Conservation (phyloP, 495 filamentous ascomycete genomes). For the Pyrenula massariospora region DNA sequence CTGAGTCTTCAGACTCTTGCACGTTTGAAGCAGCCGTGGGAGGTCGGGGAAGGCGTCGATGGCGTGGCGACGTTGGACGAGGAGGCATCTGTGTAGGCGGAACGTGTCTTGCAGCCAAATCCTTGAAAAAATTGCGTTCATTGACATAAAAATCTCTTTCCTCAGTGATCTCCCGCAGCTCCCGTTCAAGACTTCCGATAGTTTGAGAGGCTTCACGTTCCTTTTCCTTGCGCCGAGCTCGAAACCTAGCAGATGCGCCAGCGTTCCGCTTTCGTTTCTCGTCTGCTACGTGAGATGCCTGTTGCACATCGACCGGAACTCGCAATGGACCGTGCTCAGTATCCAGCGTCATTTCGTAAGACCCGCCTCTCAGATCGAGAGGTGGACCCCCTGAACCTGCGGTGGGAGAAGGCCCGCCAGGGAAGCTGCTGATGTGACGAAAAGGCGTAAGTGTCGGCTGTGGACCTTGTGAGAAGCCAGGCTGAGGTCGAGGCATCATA, state of each 20-base stretch:
- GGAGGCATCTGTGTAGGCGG: conserved; percentile 25
- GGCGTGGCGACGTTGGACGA: conserved; percentile 31
- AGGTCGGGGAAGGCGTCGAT: conserved; percentile 4
- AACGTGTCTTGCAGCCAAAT: conserved; percentile 42
- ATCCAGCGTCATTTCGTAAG: conserved; percentile 19
- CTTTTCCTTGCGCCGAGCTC: conserved; percentile 79
- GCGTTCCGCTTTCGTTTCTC: conserved; percentile 92
- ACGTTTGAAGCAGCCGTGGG: background rate
- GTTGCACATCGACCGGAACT: conserved; percentile 66
- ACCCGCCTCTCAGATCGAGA: conserved; percentile 8
- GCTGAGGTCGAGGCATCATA: conserved; percentile 8
- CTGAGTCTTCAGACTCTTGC: background rate
- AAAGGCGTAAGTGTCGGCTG: conserved; percentile 9
- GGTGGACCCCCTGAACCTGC: conserved; percentile 11
- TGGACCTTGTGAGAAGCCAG: conserved; percentile 12
- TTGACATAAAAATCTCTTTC: conserved; percentile 41
- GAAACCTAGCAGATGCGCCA: conserved; percentile 80
- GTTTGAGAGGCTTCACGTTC: conserved; percentile 56
- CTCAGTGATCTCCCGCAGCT: conserved; percentile 41
- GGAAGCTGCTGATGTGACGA: background rate
- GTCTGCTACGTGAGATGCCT: conserved; percentile 73
- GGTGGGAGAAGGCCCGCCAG: conserved; percentile 5
- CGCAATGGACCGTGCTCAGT: conserved; percentile 30
- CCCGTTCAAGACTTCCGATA: conserved; percentile 43
- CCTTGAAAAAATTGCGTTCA: conserved; percentile 58